Conservation (phyloP, 805 yeast species). For the Sungouiella blattae region DNA sequence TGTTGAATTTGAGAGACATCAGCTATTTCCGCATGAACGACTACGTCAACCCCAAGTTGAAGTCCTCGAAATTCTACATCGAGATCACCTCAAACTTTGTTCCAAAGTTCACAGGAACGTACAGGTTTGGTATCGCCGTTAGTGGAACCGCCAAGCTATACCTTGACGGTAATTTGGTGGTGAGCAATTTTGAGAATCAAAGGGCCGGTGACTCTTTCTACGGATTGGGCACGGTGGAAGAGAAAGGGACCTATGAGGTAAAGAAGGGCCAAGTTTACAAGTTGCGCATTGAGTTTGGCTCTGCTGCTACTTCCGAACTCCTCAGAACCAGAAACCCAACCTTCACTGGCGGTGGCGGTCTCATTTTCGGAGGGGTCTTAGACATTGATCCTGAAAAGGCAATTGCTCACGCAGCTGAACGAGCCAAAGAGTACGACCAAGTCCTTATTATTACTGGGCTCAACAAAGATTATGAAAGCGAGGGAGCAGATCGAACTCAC, state of each 20-base stretch:
- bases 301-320: neutral
- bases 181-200: neutral
- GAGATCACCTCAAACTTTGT: neutral
- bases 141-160: neutral
- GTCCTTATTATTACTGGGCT: slow-evolving; percentile 23
- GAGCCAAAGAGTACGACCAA: slow-evolving; percentile 22
- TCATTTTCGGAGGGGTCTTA: slow-evolving; percentile 11
- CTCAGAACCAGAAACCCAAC: neutral
- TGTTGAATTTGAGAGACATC: neutral
- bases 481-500: slow-evolving; percentile 21
- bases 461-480: slow-evolving; percentile 24
- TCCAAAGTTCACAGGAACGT: neutral
- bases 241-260: neutral
- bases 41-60: neutral
- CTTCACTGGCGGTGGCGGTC: slow-evolving; percentile 23
- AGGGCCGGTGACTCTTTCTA: neutral
- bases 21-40: neutral
- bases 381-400: slow-evolving; percentile 15
- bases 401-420: slow-evolving; percentile 17
- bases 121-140: neutral
- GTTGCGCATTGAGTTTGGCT: slow-evolving; percentile 1
- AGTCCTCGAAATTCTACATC: neutral
- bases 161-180: neutral
- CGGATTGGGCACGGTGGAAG: slow-evolving; percentile 2
- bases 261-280: slow-evolving; percentile 1